phyloP scores from a whole-genome alignment of 345 rosid genomes.

The Bruguiera gymnorhiza region DNA sequence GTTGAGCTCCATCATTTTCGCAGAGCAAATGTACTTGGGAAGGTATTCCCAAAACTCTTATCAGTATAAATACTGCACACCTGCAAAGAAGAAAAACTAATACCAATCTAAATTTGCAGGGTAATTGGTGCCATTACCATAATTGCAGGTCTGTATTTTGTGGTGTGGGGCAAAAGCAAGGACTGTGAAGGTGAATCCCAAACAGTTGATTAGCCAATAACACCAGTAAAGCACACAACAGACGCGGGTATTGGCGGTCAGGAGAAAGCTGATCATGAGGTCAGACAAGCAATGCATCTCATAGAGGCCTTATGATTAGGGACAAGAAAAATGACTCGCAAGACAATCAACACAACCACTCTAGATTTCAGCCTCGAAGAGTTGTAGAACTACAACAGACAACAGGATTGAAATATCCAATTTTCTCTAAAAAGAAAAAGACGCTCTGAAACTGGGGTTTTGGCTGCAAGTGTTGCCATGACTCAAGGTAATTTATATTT shows the following conservation, averaged over 20 bases:
- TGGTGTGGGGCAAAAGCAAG: slow-evolving; percentile 82
- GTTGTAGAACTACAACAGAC: no score
- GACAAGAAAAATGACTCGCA: no score
- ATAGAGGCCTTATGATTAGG: background rate
- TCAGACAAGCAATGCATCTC: slow-evolving; percentile 19
- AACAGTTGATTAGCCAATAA: slow-evolving; percentile 11
- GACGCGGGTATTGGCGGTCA: slow-evolving; percentile 11
- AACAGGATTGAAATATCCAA: no score
- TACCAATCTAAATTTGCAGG: slow-evolving; percentile 38
- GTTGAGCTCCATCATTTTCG: slow-evolving; percentile 1
- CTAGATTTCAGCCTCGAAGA: no score
- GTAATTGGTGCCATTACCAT: slow-evolving; percentile 68
- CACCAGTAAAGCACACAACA: slow-evolving; percentile 22
- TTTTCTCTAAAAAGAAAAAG: no score
- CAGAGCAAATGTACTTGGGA: slow-evolving; percentile 7
- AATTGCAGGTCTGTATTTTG: slow-evolving; percentile 73
- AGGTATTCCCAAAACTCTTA: background rate
- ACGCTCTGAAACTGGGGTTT: no score
- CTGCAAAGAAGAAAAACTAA: background rate
- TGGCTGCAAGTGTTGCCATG: no score
- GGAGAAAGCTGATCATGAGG: slow-evolving; percentile 32
- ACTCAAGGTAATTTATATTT: no score
- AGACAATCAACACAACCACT: no score
- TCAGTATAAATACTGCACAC: no score
- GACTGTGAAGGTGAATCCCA: slow-evolving; percentile 37